phyloP scores from a whole-genome alignment of 2,329 filamentous ascomycete species.

The Amesomyces nigricolor region DNA sequence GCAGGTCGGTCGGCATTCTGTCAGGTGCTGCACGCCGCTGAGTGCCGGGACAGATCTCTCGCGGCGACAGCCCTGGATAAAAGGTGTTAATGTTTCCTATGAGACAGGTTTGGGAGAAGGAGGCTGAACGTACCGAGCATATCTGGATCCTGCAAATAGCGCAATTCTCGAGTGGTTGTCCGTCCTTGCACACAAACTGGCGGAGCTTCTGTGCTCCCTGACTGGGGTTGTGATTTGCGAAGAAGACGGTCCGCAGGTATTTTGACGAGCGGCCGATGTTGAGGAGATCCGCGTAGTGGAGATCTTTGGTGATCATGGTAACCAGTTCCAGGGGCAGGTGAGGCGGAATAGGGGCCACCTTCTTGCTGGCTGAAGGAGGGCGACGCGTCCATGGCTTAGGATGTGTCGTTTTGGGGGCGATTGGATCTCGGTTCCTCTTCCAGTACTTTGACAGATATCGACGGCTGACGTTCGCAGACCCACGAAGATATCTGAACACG shows the following conservation, averaged over 20 bases:
- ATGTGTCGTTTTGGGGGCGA: no score
- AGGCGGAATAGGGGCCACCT: background rate
- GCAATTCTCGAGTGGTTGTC: background rate
- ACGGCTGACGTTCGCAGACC: no score
- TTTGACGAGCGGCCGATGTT: background rate
- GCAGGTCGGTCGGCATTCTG: background rate
- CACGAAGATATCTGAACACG: no score
- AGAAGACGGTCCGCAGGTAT: background rate
- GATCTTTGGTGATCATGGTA: background rate
- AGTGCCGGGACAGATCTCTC: background rate
- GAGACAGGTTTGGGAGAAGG: no score
- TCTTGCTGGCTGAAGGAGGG: background rate
- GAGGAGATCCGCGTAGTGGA: background rate
- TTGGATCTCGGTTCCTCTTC: no score
- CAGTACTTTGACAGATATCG: no score
- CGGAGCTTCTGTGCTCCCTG: background rate
- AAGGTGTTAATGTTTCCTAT: background rate
- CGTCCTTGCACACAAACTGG: background rate
- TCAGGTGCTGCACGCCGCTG: background rate
- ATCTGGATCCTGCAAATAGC: background rate
- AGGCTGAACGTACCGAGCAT: background rate
- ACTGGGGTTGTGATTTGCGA: background rate
- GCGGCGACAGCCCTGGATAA: background rate
- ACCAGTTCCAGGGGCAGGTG: conserved; percentile 4
- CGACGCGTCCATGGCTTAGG: no score